Conservation (phyloP, 805 yeast species). For the Grigorovia jiainica region DNA sequence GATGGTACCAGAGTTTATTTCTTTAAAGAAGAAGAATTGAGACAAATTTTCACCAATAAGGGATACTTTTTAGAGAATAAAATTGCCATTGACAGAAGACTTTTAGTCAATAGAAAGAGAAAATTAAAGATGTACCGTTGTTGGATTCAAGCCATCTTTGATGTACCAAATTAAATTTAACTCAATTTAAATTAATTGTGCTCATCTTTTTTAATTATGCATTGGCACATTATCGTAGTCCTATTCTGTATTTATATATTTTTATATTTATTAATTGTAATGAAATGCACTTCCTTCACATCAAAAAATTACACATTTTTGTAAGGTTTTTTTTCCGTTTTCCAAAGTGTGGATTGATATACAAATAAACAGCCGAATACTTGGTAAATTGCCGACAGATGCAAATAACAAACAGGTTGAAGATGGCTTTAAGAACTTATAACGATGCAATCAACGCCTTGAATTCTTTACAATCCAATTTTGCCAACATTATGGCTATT, state of each 20-base stretch:
- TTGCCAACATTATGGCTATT: conserved; percentile 77
- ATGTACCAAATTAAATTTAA: conserved; percentile 24
- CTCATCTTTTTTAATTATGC: too few relatives aligned
- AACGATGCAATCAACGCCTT: conserved; percentile 77
- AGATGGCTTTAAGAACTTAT: conserved; percentile 21
- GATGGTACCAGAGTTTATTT: conserved; percentile 97
- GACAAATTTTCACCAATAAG: conserved; percentile 54
- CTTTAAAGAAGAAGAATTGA: conserved; percentile 87
- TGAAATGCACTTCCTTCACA: too few relatives aligned
- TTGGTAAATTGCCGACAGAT: conserved; percentile 1
- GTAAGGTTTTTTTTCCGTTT: too few relatives aligned
- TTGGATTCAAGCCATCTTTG: conserved; percentile 92
- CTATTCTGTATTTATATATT: not conserved
- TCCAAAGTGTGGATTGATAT: too few relatives aligned
- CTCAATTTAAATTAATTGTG: too few relatives aligned
- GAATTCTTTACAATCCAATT: conserved; percentile 84
- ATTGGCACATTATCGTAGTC: not conserved
- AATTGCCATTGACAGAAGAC: conserved; percentile 83
- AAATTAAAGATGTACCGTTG: conserved; percentile 91
- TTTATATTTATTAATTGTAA: not conserved
- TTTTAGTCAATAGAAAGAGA: conserved; percentile 85
- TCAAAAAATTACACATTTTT: too few relatives aligned
- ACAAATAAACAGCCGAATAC: not conserved
- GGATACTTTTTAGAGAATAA: conserved; percentile 52
- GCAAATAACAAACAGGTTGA: conserved; percentile 12